These are phyloP conservation scores for Bjerkandera adusta DNA, from an alignment of 1,284 basidiomycete species.

Conservation along the genomic window DNA sequence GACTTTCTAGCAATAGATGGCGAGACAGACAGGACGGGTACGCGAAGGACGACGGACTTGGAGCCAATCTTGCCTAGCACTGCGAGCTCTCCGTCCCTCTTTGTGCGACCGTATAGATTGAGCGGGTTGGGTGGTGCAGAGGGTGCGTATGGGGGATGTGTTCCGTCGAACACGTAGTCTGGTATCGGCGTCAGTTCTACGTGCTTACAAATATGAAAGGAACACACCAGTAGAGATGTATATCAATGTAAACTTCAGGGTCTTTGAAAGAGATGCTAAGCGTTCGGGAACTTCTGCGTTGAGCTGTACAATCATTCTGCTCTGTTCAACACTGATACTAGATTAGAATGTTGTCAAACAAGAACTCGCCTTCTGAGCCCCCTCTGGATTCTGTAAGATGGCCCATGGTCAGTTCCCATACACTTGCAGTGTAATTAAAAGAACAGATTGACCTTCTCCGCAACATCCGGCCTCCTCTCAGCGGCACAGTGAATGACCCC, in stretches of 20 bases:
- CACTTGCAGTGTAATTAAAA: too few relatives aligned
- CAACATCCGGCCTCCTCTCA: constrained; percentile 80
- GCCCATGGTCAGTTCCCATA: neutral
- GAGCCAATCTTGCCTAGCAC: constrained; percentile 55
- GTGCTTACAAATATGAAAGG: neutral
- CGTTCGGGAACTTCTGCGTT: constrained; percentile 65
- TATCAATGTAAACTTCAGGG: constrained; percentile 57
- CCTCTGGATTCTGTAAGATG: constrained; percentile 62
- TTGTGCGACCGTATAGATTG: constrained; percentile 76
- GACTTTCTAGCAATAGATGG: neutral
- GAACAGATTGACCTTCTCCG: constrained; percentile 56
- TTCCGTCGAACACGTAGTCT: constrained; percentile 89
- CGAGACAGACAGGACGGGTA: constrained; percentile 70
- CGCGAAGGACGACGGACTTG: constrained; percentile 63
- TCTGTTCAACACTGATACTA: neutral
- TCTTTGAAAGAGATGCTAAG: constrained; percentile 58
- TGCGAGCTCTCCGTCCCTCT: constrained; percentile 73
- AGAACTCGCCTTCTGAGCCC: constrained; percentile 50
- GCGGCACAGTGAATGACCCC: constrained; percentile 87
- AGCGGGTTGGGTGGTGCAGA: constrained; percentile 62
- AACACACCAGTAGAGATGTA: constrained; percentile 75
- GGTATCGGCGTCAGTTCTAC: constrained; percentile 3
- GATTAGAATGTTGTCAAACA: neutral
- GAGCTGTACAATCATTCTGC: too few relatives aligned
- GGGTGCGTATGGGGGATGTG: constrained; percentile 75